Evolutionary conservation across 148 eudicot genomes (phyloP).

Genomic region (Amaranthus cruentus): DNA sequence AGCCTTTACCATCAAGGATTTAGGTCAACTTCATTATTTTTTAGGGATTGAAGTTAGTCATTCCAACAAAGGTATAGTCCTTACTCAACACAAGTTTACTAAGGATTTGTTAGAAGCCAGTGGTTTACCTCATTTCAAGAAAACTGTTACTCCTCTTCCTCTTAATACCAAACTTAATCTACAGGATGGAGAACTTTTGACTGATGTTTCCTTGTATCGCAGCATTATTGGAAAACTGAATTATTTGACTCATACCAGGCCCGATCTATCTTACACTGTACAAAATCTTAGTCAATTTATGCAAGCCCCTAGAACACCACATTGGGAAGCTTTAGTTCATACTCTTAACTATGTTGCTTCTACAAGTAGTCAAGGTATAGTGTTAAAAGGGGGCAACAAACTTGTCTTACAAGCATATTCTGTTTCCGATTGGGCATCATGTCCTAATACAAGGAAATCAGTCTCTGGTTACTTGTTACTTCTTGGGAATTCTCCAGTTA

Average conservation of each 20-base stretch:
- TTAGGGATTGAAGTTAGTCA: too few species aligned
- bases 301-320: background rate
- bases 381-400: too few species aligned
- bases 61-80: background rate
- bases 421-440: background rate
- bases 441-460: background rate
- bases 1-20: too few species aligned
- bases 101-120: background rate
- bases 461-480: background rate
- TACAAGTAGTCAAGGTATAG: too few species aligned
- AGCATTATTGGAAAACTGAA: background rate
- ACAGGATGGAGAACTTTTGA: background rate
- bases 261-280: background rate
- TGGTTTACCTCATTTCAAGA: too few species aligned
- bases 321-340: background rate
- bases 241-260: background rate
- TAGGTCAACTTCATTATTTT: too few species aligned
- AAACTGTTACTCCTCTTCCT: background rate
- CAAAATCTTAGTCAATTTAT: background rate
- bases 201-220: background rate
- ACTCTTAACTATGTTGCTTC: too few species aligned
- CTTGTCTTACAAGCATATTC: too few species aligned
- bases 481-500: background rate
- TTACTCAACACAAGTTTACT: background rate
- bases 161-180: background rate